Percentiles rank a stretch among this genome's conserved stretches.
These are phyloP conservation scores for Penicillium sclerotiorum DNA, from an alignment of 2,329 filamentous ascomycete species.

Conservation along the genomic window DNA sequence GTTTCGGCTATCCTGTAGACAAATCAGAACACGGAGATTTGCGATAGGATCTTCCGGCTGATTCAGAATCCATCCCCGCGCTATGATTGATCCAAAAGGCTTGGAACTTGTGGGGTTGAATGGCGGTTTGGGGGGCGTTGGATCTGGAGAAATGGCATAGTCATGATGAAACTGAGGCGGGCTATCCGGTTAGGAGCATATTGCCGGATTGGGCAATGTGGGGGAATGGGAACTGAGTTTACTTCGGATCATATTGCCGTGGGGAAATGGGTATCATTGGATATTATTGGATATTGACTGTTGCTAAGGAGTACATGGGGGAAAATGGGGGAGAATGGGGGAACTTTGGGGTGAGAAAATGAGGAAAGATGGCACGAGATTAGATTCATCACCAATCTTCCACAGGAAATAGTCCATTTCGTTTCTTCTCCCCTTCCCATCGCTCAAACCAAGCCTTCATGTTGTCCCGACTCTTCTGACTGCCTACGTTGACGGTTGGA, in stretches of 20 bases:
- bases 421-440: slow-evolving; percentile 65
- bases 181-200: neutral
- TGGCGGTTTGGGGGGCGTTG: too few species aligned
- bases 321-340: too few species aligned
- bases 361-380: too few species aligned
- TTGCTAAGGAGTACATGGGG: too few species aligned
- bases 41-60: neutral
- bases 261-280: too few species aligned
- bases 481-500: slow-evolving; percentile 87
- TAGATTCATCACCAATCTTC: slow-evolving; percentile 39
- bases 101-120: neutral
- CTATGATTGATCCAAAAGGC: neutral
- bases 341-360: neutral
- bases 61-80: neutral
- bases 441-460: slow-evolving; percentile 69
- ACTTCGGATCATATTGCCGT: too few species aligned
- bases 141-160: neutral
- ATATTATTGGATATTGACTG: too few species aligned
- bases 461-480: slow-evolving; percentile 62
- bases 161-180: neutral
- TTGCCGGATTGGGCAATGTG: neutral
- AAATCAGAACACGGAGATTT: slow-evolving; percentile 12
- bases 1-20: slow-evolving; percentile 20
- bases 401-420: slow-evolving; percentile 61
- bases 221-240: neutral